A percentile compares a stretch with the other conserved stretches of the same genome.
These are phyloP conservation scores for Lachancea dasiensis DNA, from an alignment of 805 yeast species.

Conservation along the genomic window DNA sequence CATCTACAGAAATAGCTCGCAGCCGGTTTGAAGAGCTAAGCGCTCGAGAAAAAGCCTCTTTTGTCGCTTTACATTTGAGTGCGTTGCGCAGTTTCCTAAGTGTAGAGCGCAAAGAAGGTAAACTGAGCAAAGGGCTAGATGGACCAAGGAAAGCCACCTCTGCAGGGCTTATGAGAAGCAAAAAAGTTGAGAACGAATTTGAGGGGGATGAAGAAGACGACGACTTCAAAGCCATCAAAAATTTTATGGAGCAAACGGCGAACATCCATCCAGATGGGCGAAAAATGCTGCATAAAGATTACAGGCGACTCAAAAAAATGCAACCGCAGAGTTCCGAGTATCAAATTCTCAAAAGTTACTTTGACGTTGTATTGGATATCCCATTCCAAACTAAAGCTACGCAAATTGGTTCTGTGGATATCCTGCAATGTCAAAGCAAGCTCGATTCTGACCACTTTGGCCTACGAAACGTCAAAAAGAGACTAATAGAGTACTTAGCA, in stretches of 20 bases:
- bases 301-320: slow-evolving; percentile 47
- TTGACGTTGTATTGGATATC: slow-evolving; percentile 58
- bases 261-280: slow-evolving; percentile 38
- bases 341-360: slow-evolving; percentile 57
- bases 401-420: slow-evolving; percentile 35
- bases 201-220: slow-evolving; percentile 33
- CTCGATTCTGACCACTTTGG: slow-evolving; percentile 79
- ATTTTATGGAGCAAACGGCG: slow-evolving; percentile 25
- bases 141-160: no score
- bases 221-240: slow-evolving; percentile 31
- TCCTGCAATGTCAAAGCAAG: slow-evolving; percentile 46
- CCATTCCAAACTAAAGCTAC: slow-evolving; percentile 44
- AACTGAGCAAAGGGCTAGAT: no score
- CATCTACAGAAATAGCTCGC: slow-evolving; percentile 34
- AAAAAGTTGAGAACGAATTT: slow-evolving; percentile 9
- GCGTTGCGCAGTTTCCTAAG: slow-evolving; percentile 46
- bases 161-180: background rate
- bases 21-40: slow-evolving; percentile 47
- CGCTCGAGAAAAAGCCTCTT: slow-evolving; percentile 45
- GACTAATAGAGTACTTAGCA: slow-evolving; percentile 74
- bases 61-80: slow-evolving; percentile 50
- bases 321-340: slow-evolving; percentile 52
- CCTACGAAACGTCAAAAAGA: slow-evolving; percentile 60
- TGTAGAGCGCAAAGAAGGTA: slow-evolving; percentile 33
- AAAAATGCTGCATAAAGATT: slow-evolving; percentile 42